phyloP scores from a whole-genome alignment of 2,329 filamentous ascomycete species.

The Amauroascus verrucosus region DNA sequence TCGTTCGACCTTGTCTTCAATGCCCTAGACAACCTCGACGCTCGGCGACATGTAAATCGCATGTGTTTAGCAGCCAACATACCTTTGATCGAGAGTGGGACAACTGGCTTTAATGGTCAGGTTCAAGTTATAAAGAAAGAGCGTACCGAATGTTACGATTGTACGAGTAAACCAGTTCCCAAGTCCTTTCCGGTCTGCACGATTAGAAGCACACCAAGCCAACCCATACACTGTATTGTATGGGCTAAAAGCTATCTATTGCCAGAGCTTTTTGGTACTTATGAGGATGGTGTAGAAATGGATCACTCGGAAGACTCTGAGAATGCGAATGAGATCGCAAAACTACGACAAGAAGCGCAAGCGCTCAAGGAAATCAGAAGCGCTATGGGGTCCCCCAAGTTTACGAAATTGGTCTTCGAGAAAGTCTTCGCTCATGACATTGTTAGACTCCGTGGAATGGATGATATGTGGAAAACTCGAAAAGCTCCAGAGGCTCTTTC shows the following conservation, averaged over 20 bases:
- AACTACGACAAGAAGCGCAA: slow-evolving; percentile 71
- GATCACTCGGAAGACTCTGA: slow-evolving; percentile 72
- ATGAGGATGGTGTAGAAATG: slow-evolving; percentile 73
- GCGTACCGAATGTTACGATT: slow-evolving; percentile 91
- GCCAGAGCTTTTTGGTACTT: slow-evolving; percentile 85
- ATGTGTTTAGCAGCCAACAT: slow-evolving; percentile 92
- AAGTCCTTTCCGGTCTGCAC: slow-evolving; percentile 96
- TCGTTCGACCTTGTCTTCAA: slow-evolving; percentile 85
- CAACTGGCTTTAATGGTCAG: slow-evolving; percentile 94
- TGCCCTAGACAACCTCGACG: slow-evolving; percentile 89
- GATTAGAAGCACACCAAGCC: slow-evolving; percentile 88
- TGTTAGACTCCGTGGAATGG: slow-evolving; percentile 68
- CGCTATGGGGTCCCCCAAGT: slow-evolving; percentile 67
- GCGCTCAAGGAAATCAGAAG: slow-evolving; percentile 73
- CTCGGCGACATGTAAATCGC: slow-evolving; percentile 85
- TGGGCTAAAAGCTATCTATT: slow-evolving; percentile 97
- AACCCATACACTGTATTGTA: slow-evolving; percentile 96
- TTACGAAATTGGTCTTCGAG: slow-evolving; percentile 71
- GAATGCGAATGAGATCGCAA: slow-evolving; percentile 78
- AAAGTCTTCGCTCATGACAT: slow-evolving; percentile 89
- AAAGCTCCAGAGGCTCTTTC: slow-evolving; percentile 62
- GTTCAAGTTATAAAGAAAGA: slow-evolving; percentile 94
- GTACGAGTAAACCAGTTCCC: slow-evolving; percentile 75
- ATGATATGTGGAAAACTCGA: slow-evolving; percentile 91
- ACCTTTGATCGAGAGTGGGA: slow-evolving; percentile 89